Conservation (phyloP, 2,329 filamentous ascomycete species). For the Colletotrichum brevisporum region DNA sequence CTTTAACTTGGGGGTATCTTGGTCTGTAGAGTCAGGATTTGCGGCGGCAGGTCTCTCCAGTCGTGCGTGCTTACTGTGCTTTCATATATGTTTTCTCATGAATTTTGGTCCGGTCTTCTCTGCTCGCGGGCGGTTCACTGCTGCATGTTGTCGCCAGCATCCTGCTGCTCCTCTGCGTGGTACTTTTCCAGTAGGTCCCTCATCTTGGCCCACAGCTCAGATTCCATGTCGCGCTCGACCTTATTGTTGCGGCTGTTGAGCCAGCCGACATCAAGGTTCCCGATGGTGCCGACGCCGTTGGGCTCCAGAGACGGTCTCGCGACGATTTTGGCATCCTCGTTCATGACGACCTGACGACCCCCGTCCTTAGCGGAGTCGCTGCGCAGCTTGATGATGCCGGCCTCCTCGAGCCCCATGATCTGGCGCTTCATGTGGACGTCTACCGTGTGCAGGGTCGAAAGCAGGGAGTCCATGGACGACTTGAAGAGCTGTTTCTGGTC, state of each 20-base stretch:
- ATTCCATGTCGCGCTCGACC: constrained; percentile 86
- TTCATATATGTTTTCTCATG: constrained; percentile 8
- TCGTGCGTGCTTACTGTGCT: neutral
- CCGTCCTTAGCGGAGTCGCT: constrained; percentile 45
- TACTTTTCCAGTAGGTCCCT: constrained; percentile 53
- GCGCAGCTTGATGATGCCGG: constrained; percentile 75
- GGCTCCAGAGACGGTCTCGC: constrained; percentile 63
- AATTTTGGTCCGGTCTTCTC: neutral
- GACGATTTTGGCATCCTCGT: constrained; percentile 41
- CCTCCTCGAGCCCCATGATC: constrained; percentile 86
- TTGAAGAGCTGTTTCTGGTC: constrained; percentile 69
- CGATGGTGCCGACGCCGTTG: constrained; percentile 68
- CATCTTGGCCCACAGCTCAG: constrained; percentile 77
- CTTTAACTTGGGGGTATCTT: constrained; percentile 8
- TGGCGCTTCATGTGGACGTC: constrained; percentile 82
- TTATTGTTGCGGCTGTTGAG: constrained; percentile 88
- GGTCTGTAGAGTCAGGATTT: constrained; percentile 3
- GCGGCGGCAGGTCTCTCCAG: neutral
- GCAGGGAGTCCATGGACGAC: constrained; percentile 75
- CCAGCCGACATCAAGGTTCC: constrained; percentile 85
- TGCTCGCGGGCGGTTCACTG: neutral
- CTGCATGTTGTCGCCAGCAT: constrained; percentile 35
- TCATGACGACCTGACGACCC: constrained; percentile 42
- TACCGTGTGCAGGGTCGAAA: constrained; percentile 79
- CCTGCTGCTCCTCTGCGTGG: constrained; percentile 23